Base-by-base conservation (phyloP, 2,329 filamentous ascomycete species). In the Monilinia aucupariae region DNA sequence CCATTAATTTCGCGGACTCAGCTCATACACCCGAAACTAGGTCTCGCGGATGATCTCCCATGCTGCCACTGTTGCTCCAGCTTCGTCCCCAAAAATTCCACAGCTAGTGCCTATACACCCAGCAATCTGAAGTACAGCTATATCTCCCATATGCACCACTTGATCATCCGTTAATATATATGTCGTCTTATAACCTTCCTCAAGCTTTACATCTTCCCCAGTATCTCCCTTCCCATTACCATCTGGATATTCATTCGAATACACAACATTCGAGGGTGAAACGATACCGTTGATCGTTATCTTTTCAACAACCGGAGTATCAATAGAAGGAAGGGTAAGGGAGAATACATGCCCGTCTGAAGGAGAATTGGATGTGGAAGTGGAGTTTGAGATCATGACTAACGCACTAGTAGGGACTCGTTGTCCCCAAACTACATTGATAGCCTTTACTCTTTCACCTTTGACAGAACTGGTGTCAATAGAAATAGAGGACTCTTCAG, bases 21-120 rank as follows among this genome's bases (percentile, higher is more conserved):
- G 20, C 3, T 43, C 10, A 2, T 3, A n/a, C 22, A 27, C 0
- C 27, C 3, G 13, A 8, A n/a, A 34, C 4, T 55, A 61, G 20
- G 32, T 12, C 8, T 25, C 30, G 6, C 50, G 65, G 20, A 77
- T 68, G 43, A 78, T 59, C 65, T 72, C 77, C 74, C 76, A 81
- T 72, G 82, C 80, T n/a, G 78, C 80, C 1, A 82, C 80, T 47
- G 77, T 81, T 9, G 78, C 78, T 0, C 80, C 80, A 0, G 67
- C 69, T 9, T 71, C 70, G 65, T 76, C 68, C 17, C 50, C 59
- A 47, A 34, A 25, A 22, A 70, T 68, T 7, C 72, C 63, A 41
- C 63, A 67, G 1, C 49, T 59, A 62, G 73, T 69, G 13, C 50
- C 50, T n/a, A 55, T 12, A 65, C 77, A 80, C 1, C 80, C 81